These are phyloP conservation scores for Metarhizium guizhouense DNA, from an alignment of 2,329 filamentous ascomycete genomes.

Conservation along the genomic window DNA sequence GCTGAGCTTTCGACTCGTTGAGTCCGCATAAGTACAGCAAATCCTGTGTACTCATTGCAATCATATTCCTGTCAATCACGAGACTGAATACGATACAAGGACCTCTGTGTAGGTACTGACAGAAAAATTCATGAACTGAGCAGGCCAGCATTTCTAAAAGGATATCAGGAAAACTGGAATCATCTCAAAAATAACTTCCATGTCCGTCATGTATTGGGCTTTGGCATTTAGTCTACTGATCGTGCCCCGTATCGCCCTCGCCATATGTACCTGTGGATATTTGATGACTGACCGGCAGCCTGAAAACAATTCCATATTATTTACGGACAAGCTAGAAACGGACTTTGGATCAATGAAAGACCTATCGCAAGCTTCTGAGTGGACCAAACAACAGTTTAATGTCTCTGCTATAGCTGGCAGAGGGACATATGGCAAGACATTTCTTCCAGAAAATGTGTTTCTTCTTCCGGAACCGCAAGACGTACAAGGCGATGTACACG, in stretches of 20 bases:
- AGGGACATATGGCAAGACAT: conserved; percentile 59
- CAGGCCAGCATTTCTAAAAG: neutral
- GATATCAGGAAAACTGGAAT: neutral
- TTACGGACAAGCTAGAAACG: conserved; percentile 62
- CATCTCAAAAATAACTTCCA: neutral
- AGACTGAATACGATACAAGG: too few relatives aligned
- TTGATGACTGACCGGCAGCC: conserved; percentile 37
- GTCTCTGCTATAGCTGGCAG: conserved; percentile 46
- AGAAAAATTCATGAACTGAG: neutral
- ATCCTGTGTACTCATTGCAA: too few relatives aligned
- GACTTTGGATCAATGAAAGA: conserved; percentile 54
- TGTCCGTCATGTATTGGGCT: neutral
- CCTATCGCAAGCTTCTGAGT: conserved; percentile 45
- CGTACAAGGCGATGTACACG: conserved; percentile 19
- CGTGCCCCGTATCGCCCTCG: conserved; percentile 9
- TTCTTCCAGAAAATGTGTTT: conserved; percentile 46
- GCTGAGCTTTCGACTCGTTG: too few relatives aligned
- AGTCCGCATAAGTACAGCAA: too few relatives aligned
- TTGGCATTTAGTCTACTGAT: conserved; percentile 2
- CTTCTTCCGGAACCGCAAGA: conserved; percentile 37
- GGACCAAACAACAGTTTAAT: conserved; percentile 60
- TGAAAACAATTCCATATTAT: conserved; percentile 35
- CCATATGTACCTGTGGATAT: conserved; percentile 65
- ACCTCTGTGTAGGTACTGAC: neutral
- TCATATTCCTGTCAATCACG: too few relatives aligned